Conservation (phyloP, 306 rosid genomes). For the Begonia peltatifolia region DNA sequence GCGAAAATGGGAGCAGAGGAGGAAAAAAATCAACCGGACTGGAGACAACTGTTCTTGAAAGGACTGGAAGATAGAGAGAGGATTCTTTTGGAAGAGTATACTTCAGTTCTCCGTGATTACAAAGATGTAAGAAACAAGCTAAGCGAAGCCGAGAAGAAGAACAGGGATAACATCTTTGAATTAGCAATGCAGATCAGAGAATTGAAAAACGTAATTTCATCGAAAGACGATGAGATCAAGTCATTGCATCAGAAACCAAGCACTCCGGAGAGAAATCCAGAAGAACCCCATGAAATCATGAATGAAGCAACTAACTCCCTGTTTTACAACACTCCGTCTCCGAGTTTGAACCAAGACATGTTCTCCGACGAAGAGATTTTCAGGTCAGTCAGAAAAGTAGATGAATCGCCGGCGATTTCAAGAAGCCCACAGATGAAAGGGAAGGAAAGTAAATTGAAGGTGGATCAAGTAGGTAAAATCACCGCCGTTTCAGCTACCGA, state of each 20-base stretch:
- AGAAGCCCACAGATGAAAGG: conserved; percentile 5
- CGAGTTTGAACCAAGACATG: conserved; percentile 13
- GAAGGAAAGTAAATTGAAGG: conserved; percentile 10
- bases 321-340: conserved; percentile 15
- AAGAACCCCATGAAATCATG: conserved; percentile 15
- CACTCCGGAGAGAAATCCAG: conserved; percentile 16
- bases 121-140: conserved; percentile 55
- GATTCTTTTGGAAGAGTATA: conserved; percentile 50
- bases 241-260: conserved; percentile 20
- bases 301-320: conserved; percentile 16
- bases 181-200: conserved; percentile 58
- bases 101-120: conserved; percentile 52
- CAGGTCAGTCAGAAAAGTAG: conserved; percentile 8
- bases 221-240: conserved; percentile 48
- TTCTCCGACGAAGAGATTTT: conserved; percentile 12
- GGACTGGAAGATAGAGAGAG: conserved; percentile 69
- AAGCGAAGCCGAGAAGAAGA: conserved; percentile 45
- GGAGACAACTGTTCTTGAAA: conserved; percentile 46
- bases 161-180: conserved; percentile 45
- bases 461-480: conserved; percentile 5
- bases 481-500: conserved; percentile 29
- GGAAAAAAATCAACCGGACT: conserved; percentile 37
- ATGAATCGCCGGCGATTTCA: conserved; percentile 10
- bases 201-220: conserved; percentile 32
- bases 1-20: conserved; percentile 16